Base-by-base conservation (phyloP, 1,284 basidiomycete genomes). In the Pterulicium gracile region DNA sequence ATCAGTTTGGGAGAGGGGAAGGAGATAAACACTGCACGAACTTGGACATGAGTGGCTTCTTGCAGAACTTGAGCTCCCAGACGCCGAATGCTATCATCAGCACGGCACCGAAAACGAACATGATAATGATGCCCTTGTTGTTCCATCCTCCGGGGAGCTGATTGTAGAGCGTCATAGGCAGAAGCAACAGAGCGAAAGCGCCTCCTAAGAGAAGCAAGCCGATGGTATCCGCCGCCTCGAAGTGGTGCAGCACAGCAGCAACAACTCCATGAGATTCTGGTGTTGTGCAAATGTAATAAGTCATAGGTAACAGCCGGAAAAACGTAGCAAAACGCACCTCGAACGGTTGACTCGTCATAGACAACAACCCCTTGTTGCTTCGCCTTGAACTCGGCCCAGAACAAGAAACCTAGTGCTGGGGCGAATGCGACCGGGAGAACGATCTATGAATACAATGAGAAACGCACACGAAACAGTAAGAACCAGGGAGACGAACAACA, bases 391-490 rank as follows among this genome's bases (percentile, higher is more conserved):
- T 52, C 51, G 15, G 50, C 45, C 15, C 44, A 41, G 23, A 52
- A 48, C n/a, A 52, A 40, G 1, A 46, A 47, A 7, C 49, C 19
- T 21, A 53, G 48, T 13, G 52, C 52, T 32, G 50, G 50, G 17
- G 42, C 50, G 3, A 58, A 48, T 12, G 54, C 55, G 21, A 54
- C 51, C 27, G 50, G 50, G 43, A 53, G 49, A 35, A 53, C 48
- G 7, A 32, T 32, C 27, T 32, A 10, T n/a, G 27, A 32, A n/a
- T 10, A 32, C 7, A 7, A 7, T 7, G 27, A n/a, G 27, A 32
- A 32, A n/a, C 27, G 7, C 10, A 58, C 47, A 3, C 54, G 54
- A 45, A 57, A 58, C 49, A 58, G n/a, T n/a, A n/a, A n/a, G n/a
- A 32, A 32, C 27, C 27, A n/a, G 27, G 27, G 27, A 32, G n/a